Conservation (phyloP, 1,284 basidiomycete species). For the Butyriboletus appendiculatus region DNA sequence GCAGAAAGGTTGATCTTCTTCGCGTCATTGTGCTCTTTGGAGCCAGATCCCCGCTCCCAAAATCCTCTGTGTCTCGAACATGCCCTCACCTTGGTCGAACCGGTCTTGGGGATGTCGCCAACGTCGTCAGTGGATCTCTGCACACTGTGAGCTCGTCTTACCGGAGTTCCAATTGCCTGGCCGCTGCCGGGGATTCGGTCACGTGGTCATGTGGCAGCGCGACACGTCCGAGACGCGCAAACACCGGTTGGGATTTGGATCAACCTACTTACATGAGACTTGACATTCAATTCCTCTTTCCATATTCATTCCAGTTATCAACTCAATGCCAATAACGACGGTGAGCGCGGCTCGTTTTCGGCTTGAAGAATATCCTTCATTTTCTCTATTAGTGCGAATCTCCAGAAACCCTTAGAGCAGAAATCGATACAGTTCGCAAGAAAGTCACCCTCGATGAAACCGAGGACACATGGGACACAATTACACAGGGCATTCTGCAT, state of each 20-base stretch:
- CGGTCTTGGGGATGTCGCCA: slow-evolving; percentile 18
- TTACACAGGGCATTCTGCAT: slow-evolving; percentile 53
- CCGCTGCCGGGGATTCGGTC: slow-evolving; percentile 23
- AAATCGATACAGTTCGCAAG: slow-evolving; percentile 45
- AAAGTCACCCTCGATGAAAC: slow-evolving; percentile 63
- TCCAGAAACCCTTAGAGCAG: slow-evolving; percentile 35
- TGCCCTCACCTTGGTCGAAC: slow-evolving; percentile 28
- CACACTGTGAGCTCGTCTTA: not conserved
- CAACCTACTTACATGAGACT: slow-evolving; percentile 21
- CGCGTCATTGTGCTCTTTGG: not conserved
- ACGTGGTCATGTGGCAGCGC: slow-evolving; percentile 26
- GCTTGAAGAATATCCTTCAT: not conserved
- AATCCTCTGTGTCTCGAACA: not conserved
- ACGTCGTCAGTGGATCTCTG: slow-evolving; percentile 12
- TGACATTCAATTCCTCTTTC: not conserved
- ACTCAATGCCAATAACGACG: slow-evolving; percentile 35
- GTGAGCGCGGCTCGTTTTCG: slow-evolving; percentile 3
- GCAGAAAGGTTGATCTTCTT: slow-evolving; percentile 2
- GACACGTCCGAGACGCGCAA: slow-evolving; percentile 26
- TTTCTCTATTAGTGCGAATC: slow-evolving; percentile 35
- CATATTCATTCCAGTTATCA: not conserved
- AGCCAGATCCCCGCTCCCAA: not conserved
- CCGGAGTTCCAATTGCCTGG: slow-evolving; percentile 31
- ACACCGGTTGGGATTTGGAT: slow-evolving; percentile 10
- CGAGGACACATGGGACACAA: slow-evolving; percentile 85